These are phyloP conservation scores for Ceratobasidium sp. DNA, from an alignment of 1,284 basidiomycete species.

Conservation along the genomic window DNA sequence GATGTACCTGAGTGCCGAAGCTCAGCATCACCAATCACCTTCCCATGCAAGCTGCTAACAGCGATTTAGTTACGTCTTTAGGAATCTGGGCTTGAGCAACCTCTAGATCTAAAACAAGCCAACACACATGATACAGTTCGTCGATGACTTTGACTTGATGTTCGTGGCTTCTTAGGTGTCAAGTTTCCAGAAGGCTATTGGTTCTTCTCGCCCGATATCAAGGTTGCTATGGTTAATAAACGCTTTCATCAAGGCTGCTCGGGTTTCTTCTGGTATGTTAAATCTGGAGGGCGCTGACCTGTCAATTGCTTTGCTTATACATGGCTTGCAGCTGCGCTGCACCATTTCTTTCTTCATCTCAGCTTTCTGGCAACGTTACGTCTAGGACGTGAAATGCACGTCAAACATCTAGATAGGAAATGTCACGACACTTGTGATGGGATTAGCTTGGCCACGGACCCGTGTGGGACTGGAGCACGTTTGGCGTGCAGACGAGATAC, in stretches of 20 bases:
- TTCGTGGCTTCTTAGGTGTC: not conserved
- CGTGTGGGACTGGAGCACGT: not conserved
- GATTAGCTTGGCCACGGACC: not conserved
- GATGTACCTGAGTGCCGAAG: not conserved
- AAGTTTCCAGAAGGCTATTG: too few relatives aligned
- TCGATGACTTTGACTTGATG: not conserved
- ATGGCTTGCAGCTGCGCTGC: not conserved
- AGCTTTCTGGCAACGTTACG: not conserved
- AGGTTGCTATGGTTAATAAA: not conserved
- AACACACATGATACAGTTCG: not conserved
- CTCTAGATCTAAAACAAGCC: not conserved
- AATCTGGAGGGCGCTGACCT: not conserved
- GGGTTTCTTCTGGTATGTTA: not conserved
- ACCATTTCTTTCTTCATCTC: not conserved
- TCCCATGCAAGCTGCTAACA: not conserved
- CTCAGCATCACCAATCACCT: not conserved
- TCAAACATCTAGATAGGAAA: not conserved
- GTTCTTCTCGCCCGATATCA: not conserved
- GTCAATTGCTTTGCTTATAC: conserved; percentile 10
- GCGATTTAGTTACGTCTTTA: not conserved
- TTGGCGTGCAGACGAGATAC: not conserved
- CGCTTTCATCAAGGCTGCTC: not conserved
- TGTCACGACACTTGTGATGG: conserved; percentile 7
- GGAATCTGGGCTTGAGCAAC: not conserved
- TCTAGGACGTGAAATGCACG: not conserved